Evolutionary conservation across 306 rosid species (phyloP), one percentile per base, ranked within the genome.

Genomic region (Fagus sylvatica): DNA sequence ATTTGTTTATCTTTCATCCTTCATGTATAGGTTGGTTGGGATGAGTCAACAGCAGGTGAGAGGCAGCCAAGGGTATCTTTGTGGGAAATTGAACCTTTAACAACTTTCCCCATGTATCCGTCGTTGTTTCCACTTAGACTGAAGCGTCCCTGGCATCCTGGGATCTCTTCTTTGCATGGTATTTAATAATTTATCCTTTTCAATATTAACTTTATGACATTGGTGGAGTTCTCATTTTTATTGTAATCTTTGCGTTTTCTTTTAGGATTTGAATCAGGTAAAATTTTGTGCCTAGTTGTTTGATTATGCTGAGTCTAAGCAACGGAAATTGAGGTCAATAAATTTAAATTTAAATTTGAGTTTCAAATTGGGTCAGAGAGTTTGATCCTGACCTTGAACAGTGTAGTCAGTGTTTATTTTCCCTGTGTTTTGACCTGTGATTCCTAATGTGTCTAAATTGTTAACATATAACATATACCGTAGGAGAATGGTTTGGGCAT

Each of bases 1-100:
- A 28, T 59, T 61, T 15, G 34, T 32, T 66, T 16, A 65, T 41
- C 66, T 83, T 81, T 77, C 40, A 22, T 77, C 64, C 75, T 48
- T 60, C 60, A 42, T 79, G 77, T n/a, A 41, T 74, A 87, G 97
- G 97, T 93, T 56, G 97, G 97, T 76, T 93, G 97, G 97, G 97
- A 93, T 77, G 97, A 93, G 83, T 90, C 97, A 69, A 89, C 97
- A 34, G 91, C 93, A 48, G 96, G 93, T 54, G 97, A 93, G 74
- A 87, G 97, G 79, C 96, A 85, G 81, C 97, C 97, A 40, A 80
- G 97, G 43, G 97, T 93, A 13, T 93, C 96, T 1, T 82, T 93
- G 74, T 93, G 97, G 97, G 97, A 93, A 85, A 93, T 93, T 80
- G 97, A 93, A 85, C 97, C 97, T 73, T 85, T 93, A 67, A 93